Base-by-base conservation (phyloP, 1,284 basidiomycete genomes). In the Cryptococcus sp. region DNA sequence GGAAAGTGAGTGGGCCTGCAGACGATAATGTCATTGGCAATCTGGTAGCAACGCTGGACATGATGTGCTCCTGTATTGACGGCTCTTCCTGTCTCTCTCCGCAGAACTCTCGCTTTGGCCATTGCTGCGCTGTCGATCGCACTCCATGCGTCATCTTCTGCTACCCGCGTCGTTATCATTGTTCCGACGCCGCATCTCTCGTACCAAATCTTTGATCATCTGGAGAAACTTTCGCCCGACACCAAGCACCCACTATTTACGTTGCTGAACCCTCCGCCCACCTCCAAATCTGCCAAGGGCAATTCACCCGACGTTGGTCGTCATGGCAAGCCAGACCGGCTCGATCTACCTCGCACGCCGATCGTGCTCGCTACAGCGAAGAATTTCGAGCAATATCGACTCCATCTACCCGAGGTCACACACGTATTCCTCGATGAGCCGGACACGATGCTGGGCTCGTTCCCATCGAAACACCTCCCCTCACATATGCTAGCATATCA, bases 391-490 rank as follows among this genome's bases (percentile, higher is more conserved):
- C 44, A 42, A 41, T 57, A 53, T 27, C 50, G 55, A 20, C 46
- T 63, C n/a, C 16, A 25, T 39, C 3, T 47, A 19, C 50, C 57
- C 17, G 35, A 22, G 15, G 48, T 68, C 20, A 60, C 57, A 10
- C 59, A 65, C 47, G 61, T 73, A 40, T 59, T 73, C 54, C 39
- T 74, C 31, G 73, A 74, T 54, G 73, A 74, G 56, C 66, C 71
- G 2, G 73, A 74, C 25, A 59, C 64, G 1, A 60, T 71, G 58
- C 41, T 72, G 20, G 67, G 66, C 11, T 47, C 66, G 0, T 46
- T 73, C 5, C 73, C 73, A 1, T 44, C 57, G 10, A 55, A 64
- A 19, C 44, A 61, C 42, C 22, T 53, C 3, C 27, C 54, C 3
- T 19, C 46, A 5, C 3, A 50, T 16, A 54, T 56, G 8, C 47